These are phyloP conservation scores for Parathielavia hyrcaniae DNA, from an alignment of 495 filamentous ascomycete genomes.

Conservation along the genomic window DNA sequence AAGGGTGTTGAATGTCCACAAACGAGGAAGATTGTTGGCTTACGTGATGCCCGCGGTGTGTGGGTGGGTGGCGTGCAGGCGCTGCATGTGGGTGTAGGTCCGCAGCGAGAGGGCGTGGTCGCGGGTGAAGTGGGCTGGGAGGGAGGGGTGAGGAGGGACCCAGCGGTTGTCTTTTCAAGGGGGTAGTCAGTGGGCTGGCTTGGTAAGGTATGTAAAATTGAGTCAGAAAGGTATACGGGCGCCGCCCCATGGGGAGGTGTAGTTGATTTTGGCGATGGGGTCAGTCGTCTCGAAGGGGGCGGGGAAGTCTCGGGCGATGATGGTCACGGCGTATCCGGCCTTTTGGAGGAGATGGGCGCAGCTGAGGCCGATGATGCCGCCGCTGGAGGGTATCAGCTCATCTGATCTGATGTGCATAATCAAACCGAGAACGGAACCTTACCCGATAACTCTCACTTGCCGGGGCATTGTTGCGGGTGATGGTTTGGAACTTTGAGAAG, in stretches of 20 bases:
- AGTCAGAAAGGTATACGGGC: conserved; percentile 12
- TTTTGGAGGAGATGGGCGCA: conserved; percentile 48
- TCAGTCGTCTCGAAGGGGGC: conserved; percentile 40
- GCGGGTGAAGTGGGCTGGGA: conserved; percentile 26
- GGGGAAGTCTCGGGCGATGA: conserved; percentile 55
- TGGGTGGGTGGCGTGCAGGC: conserved; percentile 33
- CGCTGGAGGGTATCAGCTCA: conserved; percentile 34
- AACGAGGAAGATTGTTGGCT: no score
- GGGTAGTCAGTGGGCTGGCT: neutral
- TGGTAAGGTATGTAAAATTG: neutral
- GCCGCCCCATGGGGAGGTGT: conserved; percentile 60
- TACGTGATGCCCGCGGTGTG: conserved; percentile 46
- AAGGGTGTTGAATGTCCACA: no score
- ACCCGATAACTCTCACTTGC: conserved; percentile 18
- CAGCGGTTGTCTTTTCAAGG: conserved; percentile 22
- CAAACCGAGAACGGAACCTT: neutral
- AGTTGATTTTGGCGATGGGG: conserved; percentile 47
- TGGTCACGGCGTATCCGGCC: conserved; percentile 42
- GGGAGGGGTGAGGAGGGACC: conserved; percentile 14
- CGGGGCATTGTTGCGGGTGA: conserved; percentile 3
- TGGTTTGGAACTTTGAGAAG: neutral
- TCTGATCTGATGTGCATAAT: neutral
- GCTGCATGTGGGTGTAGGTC: conserved; percentile 49
- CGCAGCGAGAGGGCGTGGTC: conserved; percentile 46
- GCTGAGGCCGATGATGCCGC: conserved; percentile 54